phyloP scores from a whole-genome alignment of 108 stramenopile species.

The Tribonema minus region DNA sequence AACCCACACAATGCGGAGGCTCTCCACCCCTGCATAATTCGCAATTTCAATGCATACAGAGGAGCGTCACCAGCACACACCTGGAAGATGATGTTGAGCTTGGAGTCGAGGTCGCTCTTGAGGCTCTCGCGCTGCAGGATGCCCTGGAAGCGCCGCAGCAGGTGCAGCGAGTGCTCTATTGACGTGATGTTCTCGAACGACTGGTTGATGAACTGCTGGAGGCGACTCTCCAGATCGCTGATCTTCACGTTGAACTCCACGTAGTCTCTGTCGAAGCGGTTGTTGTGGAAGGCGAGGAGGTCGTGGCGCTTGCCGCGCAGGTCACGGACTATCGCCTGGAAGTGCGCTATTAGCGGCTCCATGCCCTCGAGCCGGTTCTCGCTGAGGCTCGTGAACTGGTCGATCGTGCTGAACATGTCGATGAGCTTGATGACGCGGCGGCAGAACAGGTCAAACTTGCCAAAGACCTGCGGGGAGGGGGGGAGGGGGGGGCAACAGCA shows the following conservation, averaged over 20 bases:
- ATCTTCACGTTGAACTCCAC: conserved; percentile 83
- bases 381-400: conserved; percentile 70
- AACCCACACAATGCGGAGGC: no score
- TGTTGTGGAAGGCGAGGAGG: conserved; percentile 78
- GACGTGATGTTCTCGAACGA: conserved; percentile 80
- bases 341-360: conserved; percentile 72
- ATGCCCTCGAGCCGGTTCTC: conserved; percentile 77
- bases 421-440: conserved; percentile 80
- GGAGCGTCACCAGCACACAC: no score
- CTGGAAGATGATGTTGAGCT: conserved; percentile 76
- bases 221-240: conserved; percentile 64
- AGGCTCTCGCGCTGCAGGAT: conserved; percentile 79
- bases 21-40: no score
- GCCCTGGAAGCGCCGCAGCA: conserved; percentile 73
- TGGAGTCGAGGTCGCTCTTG: conserved; percentile 74
- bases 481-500: no score
- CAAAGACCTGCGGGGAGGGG: no score
- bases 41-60: no score
- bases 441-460: conserved; percentile 82
- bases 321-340: conserved; percentile 68
- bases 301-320: conserved; percentile 74
- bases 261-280: conserved; percentile 71
- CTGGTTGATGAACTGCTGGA: conserved; percentile 80
- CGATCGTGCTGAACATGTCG: conserved; percentile 79
- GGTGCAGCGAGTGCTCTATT: conserved; percentile 72